Conservation (phyloP, 306 rosid genomes). For the Lagenaria siceraria region DNA sequence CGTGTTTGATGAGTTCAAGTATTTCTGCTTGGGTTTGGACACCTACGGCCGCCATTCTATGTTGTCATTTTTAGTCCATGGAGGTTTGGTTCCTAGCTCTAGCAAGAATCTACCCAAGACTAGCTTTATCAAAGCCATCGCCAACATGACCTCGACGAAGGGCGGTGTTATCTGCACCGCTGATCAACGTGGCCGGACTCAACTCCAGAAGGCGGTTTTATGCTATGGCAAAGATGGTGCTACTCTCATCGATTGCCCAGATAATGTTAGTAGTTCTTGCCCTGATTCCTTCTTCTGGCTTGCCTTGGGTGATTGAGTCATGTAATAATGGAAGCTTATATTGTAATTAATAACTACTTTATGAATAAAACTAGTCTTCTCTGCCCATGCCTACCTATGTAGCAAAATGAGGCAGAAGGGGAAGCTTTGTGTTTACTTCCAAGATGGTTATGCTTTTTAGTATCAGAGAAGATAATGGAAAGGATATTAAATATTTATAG, state of each 20-base stretch:
- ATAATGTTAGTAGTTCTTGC: neutral
- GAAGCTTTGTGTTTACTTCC: neutral
- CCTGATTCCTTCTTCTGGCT: neutral
- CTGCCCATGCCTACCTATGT: neutral
- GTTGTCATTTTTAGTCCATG: neutral
- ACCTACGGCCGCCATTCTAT: neutral
- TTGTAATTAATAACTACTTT: neutral
- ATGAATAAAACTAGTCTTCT: neutral
- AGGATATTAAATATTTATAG: too few relatives aligned
- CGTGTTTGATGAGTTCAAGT: neutral
- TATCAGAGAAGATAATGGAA: too few relatives aligned
- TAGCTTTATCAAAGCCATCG: neutral
- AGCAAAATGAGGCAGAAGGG: neutral
- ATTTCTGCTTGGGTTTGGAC: neutral
- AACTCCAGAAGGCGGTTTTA: neutral
- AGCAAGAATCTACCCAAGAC: neutral
- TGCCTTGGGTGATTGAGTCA: neutral
- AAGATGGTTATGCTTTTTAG: too few relatives aligned
- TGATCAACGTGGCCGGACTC: neutral
- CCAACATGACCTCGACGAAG: neutral
- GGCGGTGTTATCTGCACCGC: neutral
- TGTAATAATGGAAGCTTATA: neutral
- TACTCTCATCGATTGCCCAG: neutral
- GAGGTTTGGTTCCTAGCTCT: neutral
- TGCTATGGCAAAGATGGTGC: neutral